Evolutionary conservation across 768 basidiomycete genomes (phyloP).

Genomic region (Tremella mesenterica): DNA sequence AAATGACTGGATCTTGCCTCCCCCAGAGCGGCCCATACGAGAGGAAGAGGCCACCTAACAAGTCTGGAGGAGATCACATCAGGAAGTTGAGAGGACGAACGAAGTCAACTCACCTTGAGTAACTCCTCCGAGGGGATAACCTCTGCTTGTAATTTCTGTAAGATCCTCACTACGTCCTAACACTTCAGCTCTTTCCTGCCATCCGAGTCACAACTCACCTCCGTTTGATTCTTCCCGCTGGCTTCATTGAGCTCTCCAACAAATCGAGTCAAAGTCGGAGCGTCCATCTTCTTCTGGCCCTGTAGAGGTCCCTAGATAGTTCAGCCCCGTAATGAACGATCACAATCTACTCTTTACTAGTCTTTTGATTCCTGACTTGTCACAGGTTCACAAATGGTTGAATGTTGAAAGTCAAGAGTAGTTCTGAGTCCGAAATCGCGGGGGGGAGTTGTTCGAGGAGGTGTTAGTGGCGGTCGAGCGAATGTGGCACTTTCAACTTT

Average conservation of each 20-base stretch:
- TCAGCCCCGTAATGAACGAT: no score
- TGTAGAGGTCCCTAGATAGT: no score
- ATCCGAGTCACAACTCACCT: conserved; percentile 14
- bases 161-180: conserved; percentile 32
- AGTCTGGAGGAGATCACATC: not conserved
- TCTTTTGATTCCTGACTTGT: no score
- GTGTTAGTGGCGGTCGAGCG: no score
- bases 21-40: no score
- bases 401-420: no score
- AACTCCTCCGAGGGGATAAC: conserved; percentile 37
- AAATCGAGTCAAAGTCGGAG: conserved; percentile 11
- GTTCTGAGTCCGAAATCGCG: no score
- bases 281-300: conserved; percentile 35
- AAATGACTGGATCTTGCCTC: no score
- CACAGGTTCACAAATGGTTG: no score
- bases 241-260: conserved; percentile 32
- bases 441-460: no score
- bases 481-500: no score
- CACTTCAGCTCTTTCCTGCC: not conserved
- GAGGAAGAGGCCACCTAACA: not conserved
- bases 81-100: not conserved
- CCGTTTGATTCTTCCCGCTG: conserved; percentile 21
- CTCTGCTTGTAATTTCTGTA: conserved; percentile 29
- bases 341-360: no score
- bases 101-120: conserved; percentile 25